Conservation (phyloP, 495 filamentous ascomycete species). For the Sabuloglossum arenarium region DNA sequence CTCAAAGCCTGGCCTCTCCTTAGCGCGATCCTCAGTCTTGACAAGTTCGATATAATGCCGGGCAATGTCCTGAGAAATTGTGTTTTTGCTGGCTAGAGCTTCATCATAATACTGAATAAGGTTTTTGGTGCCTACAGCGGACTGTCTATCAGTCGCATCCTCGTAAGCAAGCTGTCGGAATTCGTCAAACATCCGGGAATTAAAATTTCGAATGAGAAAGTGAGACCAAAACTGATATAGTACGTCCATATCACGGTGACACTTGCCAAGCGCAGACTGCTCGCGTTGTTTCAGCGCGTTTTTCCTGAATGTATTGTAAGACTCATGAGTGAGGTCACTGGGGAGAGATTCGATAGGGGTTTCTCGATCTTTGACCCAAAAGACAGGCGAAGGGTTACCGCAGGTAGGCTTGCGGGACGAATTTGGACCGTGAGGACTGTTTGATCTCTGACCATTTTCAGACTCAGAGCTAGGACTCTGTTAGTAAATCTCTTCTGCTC, state of each 20-base stretch:
- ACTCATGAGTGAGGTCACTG: slow-evolving; percentile 26
- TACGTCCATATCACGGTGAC: slow-evolving; percentile 36
- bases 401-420: neutral
- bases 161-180: slow-evolving; percentile 51
- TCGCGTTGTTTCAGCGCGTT: slow-evolving; percentile 37
- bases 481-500: neutral
- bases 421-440: neutral
- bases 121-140: slow-evolving; percentile 28
- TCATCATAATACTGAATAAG: slow-evolving; percentile 38
- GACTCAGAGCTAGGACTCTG: slow-evolving; percentile 4
- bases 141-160: slow-evolving; percentile 31
- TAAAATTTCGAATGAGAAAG: slow-evolving; percentile 56
- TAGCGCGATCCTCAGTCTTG: slow-evolving; percentile 16
- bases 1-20: slow-evolving; percentile 24
- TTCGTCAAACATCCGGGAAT: slow-evolving; percentile 58
- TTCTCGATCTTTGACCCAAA: slow-evolving; percentile 28
- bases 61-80: slow-evolving; percentile 29
- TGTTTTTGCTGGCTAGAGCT: slow-evolving; percentile 25
- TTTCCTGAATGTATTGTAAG: slow-evolving; percentile 31
- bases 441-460: slow-evolving; percentile 6
- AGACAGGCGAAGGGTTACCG: slow-evolving; percentile 11
- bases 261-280: slow-evolving; percentile 24
- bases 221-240: slow-evolving; percentile 67
- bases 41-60: slow-evolving; percentile 32
- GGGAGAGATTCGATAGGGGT: slow-evolving; percentile 19